A percentile compares a stretch with the other conserved stretches of the same genome.
phyloP scores from a whole-genome alignment of 192 early-diverging fungal genomes.

The Chytriomyces sp. region DNA sequence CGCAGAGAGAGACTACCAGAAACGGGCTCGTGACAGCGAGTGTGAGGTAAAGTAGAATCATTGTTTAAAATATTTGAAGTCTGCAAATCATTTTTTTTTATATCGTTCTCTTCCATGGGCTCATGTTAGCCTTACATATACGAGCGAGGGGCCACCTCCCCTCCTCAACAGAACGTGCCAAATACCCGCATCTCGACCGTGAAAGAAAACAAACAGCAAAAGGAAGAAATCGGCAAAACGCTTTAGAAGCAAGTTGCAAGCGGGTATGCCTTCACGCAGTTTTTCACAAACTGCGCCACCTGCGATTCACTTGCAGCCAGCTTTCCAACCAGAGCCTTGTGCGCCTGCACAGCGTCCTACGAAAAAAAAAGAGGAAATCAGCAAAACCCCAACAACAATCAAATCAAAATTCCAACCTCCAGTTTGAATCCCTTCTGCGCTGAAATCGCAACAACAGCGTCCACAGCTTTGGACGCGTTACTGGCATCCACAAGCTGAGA shows the following conservation, averaged over 20 bases:
- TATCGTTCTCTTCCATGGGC: too few relatives aligned
- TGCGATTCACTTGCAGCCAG: slow-evolving; percentile 19
- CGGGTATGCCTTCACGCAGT: slow-evolving; percentile 25
- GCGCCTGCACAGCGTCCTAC: slow-evolving; percentile 34
- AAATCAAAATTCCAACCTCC: slow-evolving; percentile 1
- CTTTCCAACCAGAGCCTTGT: slow-evolving; percentile 26
- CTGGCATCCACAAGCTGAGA: neutral
- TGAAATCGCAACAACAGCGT: slow-evolving; percentile 16
- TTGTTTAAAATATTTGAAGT: too few relatives aligned
- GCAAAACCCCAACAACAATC: neutral
- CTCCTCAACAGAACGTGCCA: too few relatives aligned
- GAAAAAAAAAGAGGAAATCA: neutral
- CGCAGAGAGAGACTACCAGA: too few relatives aligned
- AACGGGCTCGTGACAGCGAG: too few relatives aligned
- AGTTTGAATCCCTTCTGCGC: slow-evolving; percentile 17
- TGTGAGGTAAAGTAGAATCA: too few relatives aligned
- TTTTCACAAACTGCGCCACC: slow-evolving; percentile 23
- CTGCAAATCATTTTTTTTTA: too few relatives aligned
- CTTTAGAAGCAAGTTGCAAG: slow-evolving; percentile 35
- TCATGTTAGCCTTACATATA: too few relatives aligned
- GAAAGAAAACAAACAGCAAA: too few relatives aligned
- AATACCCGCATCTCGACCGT: too few relatives aligned
- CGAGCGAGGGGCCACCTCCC: too few relatives aligned
- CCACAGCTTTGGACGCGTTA: slow-evolving; percentile 2
- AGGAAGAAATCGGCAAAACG: neutral